Evolutionary conservation across 2,329 filamentous ascomycete species (phyloP).

Genomic region (Aspergillus flavus): DNA sequence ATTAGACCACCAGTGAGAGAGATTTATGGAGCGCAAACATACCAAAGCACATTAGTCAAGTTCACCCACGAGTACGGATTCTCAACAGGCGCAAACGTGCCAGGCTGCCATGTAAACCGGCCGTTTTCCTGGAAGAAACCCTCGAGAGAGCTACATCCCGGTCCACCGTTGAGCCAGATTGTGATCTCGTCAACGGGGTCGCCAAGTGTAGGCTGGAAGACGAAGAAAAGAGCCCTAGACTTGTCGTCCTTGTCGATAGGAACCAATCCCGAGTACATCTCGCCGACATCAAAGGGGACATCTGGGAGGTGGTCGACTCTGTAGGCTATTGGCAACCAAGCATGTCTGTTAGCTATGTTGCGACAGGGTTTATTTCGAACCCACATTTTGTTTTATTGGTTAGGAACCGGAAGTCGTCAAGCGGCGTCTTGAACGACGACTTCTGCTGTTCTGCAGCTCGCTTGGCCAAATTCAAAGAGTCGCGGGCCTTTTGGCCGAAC

Average conservation of each 20-base stretch:
- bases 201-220: constrained; percentile 43
- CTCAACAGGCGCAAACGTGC: constrained; percentile 64
- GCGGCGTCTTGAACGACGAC: background rate
- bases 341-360: background rate
- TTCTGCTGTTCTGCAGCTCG: background rate
- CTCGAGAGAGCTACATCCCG: constrained; percentile 60
- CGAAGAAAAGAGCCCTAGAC: constrained; percentile 54
- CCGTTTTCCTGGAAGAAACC: constrained; percentile 76
- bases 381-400: background rate
- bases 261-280: constrained; percentile 52
- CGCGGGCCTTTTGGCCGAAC: background rate
- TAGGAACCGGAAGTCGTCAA: background rate
- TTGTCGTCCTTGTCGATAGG: constrained; percentile 51
- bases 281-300: constrained; percentile 66
- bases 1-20: background rate
- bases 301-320: constrained; percentile 54
- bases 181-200: constrained; percentile 28
- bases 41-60: constrained; percentile 70
- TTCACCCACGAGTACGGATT: constrained; percentile 73
- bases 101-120: constrained; percentile 69
- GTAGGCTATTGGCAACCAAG: background rate
- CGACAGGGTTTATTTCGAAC: background rate
- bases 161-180: constrained; percentile 54
- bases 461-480: background rate
- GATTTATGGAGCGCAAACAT: background rate